Percentiles rank a stretch among this genome's conserved stretches.
Conservation (phyloP, 2,329 filamentous ascomycete species). For the Nannizzia gypsea region DNA sequence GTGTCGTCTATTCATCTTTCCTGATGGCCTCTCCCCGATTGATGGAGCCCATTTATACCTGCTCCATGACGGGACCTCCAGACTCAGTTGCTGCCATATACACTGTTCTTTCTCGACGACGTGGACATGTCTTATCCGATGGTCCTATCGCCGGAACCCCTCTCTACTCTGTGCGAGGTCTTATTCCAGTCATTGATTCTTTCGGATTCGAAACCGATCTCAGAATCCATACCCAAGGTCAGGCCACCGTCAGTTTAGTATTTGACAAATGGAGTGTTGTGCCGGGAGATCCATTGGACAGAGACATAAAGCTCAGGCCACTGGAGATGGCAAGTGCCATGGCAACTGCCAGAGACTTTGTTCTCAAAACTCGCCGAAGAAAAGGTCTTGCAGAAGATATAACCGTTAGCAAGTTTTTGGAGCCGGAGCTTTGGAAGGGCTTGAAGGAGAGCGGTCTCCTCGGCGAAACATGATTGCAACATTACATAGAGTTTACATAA, state of each 20-base stretch:
- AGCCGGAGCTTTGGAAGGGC: conserved; percentile 82
- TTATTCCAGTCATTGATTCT: conserved; percentile 90
- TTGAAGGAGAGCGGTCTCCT: conserved; percentile 81
- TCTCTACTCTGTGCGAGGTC: conserved; percentile 77
- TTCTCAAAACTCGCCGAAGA: conserved; percentile 83
- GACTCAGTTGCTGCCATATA: conserved; percentile 82
- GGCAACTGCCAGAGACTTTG: conserved; percentile 87
- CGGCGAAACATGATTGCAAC: conserved; percentile 39
- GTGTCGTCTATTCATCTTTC: conserved; percentile 91
- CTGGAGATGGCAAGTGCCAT: conserved; percentile 80
- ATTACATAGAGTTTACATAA: background rate
- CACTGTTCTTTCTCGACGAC: conserved; percentile 74
- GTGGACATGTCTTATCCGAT: conserved; percentile 90
- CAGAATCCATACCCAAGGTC: conserved; percentile 87
- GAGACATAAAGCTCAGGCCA: conserved; percentile 66
- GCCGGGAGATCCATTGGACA: conserved; percentile 87
- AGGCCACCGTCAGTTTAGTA: conserved; percentile 77
- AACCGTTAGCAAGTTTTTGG: conserved; percentile 87
- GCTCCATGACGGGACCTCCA: conserved; percentile 83
- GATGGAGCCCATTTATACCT: conserved; percentile 92
- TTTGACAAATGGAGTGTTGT: conserved; percentile 97
- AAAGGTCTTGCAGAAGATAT: conserved; percentile 96
- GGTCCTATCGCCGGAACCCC: conserved; percentile 89
- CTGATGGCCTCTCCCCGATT: conserved; percentile 90
- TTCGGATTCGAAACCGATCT: conserved; percentile 98